These are phyloP conservation scores for Beauveria pseudobassiana DNA, from an alignment of 2,329 filamentous ascomycete species.

Conservation along the genomic window DNA sequence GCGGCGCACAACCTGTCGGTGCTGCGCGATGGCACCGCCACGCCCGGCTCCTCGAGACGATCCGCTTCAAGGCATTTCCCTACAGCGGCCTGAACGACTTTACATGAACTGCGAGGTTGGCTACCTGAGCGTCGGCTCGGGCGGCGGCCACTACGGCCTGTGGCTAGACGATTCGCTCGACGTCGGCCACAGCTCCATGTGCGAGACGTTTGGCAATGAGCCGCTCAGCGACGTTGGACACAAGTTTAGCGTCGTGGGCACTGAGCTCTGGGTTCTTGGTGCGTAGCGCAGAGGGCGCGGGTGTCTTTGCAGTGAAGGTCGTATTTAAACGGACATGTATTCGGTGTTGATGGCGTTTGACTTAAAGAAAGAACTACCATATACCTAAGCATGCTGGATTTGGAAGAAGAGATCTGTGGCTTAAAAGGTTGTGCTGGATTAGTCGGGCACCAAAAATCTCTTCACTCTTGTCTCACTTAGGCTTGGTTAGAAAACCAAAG, in stretches of 20 bases:
- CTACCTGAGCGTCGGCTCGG: conserved; percentile 81
- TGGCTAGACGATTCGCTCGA: conserved; percentile 88
- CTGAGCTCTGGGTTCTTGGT: conserved; percentile 91
- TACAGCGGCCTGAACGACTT: conserved; percentile 93
- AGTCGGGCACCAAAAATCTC: not conserved
- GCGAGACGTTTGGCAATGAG: conserved; percentile 92
- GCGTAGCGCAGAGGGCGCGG: conserved; percentile 19
- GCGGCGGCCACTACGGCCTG: conserved; percentile 82
- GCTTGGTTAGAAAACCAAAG: not conserved
- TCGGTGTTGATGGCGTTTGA: not conserved
- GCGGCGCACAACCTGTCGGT: conserved; percentile 17
- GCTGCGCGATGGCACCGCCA: conserved; percentile 19
- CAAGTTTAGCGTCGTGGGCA: conserved; percentile 84
- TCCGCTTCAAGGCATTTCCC: conserved; percentile 94
- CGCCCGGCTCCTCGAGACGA: conserved; percentile 46
- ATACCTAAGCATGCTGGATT: not conserved
- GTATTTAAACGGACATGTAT: not conserved
- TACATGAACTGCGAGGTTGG: conserved; percentile 86
- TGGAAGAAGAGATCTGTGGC: not conserved
- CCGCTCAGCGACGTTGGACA: conserved; percentile 84
- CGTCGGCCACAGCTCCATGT: conserved; percentile 73
- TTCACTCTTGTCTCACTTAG: not conserved
- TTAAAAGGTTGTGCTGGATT: not conserved
- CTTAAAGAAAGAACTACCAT: not conserved
- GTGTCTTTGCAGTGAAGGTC: not conserved